Conservation (phyloP, 768 basidiomycete species). For the Rhodotorula toruloides region DNA sequence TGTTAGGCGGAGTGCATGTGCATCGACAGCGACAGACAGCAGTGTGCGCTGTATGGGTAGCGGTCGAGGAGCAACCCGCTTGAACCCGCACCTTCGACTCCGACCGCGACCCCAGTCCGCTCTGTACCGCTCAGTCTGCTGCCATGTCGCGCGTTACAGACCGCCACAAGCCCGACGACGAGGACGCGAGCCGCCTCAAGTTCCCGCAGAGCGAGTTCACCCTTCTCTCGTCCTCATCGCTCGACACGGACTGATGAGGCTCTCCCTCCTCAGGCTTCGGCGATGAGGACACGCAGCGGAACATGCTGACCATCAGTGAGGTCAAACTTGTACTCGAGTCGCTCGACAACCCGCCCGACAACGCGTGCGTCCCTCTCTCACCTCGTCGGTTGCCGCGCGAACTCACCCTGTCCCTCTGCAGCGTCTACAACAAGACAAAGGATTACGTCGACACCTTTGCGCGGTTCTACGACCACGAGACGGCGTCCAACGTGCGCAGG, state of each 20-base stretch:
- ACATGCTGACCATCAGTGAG: conserved; percentile 69
- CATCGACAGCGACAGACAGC: no score
- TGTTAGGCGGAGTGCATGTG: no score
- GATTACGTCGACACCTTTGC: conserved; percentile 88
- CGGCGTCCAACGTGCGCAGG: conserved; percentile 80
- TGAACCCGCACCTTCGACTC: no score
- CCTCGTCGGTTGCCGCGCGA: not conserved
- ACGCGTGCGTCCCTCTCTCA: conserved; percentile 65
- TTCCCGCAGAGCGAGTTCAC: conserved; percentile 16
- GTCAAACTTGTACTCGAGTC: conserved; percentile 82
- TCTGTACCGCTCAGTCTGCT: not conserved
- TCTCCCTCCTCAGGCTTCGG: conserved; percentile 63
- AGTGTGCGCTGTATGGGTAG: no score
- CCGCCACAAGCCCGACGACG: conserved; percentile 29
- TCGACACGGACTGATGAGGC: no score
- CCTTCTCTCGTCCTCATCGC: not conserved
- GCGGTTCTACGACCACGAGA: conserved; percentile 77
- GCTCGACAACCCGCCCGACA: conserved; percentile 63
- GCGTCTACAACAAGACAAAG: conserved; percentile 86
- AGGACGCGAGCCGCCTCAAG: conserved; percentile 31
- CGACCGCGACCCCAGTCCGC: no score
- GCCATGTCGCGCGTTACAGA: conserved; percentile 29
- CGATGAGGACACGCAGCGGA: conserved; percentile 66
- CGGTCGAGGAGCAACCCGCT: not conserved
- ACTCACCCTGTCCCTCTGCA: conserved; percentile 43